Evolutionary conservation across 2,329 filamentous ascomycete species (phyloP), one percentile per base, ranked within the genome.

Genomic region (Periconia digitata): DNA sequence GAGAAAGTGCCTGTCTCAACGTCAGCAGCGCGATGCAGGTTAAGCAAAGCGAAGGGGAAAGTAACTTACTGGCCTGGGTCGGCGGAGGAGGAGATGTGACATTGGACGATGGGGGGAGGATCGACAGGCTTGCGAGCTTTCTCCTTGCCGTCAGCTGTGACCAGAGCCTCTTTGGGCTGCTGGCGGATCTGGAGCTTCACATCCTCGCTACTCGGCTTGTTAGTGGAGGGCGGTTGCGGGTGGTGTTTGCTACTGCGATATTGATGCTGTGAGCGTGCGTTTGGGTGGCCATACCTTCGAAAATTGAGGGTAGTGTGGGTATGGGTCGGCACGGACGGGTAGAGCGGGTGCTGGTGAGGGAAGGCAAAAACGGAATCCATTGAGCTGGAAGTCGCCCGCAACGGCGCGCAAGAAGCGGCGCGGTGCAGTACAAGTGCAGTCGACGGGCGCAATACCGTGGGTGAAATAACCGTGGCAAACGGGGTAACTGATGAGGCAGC

Each of bases 41-140:
- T 12, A 10, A 12, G 27, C n/a, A 32, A 32, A 6, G 4, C 29
- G 20, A 12, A n/a, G 3, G 23, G 21, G 20, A 8, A 24, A 23
- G 18, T 8, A 21, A 75, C 83, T 67, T 78, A 87, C 83, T 87
- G 76, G 71, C 82, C 72, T 16, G 79, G 76, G 65, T 83, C 82
- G 23, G 64, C 66, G 22, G 69, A 64, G 40, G 72, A 66, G 43
- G 69, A 72, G 47, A 85, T 81, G 70, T 73, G 71, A 40, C 95
- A 79, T 72, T 92, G 85, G 39, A 95, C 77, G 59, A 95, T 89
- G 36, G 90, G 90, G 12, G 90, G 90, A 43, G 92, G 90, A 67
- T 96, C 90, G 62, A 96, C 84, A 7, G 90, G 89, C 71, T 95
- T 95, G 58, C 90, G 85, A 64, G 89, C 87, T 77, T 90, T 90